These are phyloP conservation scores for Suillus hirtellus DNA, from an alignment of 768 basidiomycete genomes.

Conservation along the genomic window DNA sequence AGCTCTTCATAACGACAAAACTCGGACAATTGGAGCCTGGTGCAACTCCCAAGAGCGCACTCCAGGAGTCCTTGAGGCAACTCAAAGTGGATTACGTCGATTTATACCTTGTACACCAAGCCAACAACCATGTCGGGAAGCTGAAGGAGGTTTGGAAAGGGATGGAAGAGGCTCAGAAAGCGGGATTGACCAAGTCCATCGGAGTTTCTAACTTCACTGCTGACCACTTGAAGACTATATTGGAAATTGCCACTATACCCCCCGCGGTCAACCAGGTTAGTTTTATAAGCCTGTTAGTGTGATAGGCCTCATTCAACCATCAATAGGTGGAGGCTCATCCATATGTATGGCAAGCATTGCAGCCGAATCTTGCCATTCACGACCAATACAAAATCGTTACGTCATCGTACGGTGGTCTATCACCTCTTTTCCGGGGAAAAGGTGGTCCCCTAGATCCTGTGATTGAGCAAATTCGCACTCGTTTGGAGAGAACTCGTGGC, in stretches of 20 bases:
- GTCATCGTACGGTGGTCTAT: constrained; percentile 41
- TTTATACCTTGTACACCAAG: constrained; percentile 61
- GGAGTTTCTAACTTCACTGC: constrained; percentile 59
- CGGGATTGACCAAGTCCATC: constrained; percentile 41
- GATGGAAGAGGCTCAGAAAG: constrained; percentile 56
- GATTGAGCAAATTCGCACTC: constrained; percentile 34
- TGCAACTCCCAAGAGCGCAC: constrained; percentile 46
- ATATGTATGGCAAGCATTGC: constrained; percentile 46
- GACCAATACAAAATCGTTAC: constrained; percentile 40
- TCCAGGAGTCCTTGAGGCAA: constrained; percentile 55
- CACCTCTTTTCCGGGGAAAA: constrained; percentile 35
- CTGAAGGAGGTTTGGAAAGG: constrained; percentile 57
- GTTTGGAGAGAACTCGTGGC: constrained; percentile 27
- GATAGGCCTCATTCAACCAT: background rate
- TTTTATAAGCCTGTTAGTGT: background rate
- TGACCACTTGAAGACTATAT: constrained; percentile 43
- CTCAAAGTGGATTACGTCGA: constrained; percentile 59
- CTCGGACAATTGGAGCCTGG: constrained; percentile 37
- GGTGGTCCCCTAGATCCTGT: constrained; percentile 43
- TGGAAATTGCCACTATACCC: constrained; percentile 42
- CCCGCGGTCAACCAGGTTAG: constrained; percentile 58
- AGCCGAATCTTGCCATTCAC: constrained; percentile 35
- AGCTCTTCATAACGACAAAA: constrained; percentile 66
- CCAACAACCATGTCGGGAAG: constrained; percentile 39
- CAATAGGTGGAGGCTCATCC: constrained; percentile 54